Percentiles rank a stretch among this genome's conserved stretches.
Evolutionary conservation across 768 basidiomycete genomes (phyloP).

Genomic region (Serendipita vermifera): DNA sequence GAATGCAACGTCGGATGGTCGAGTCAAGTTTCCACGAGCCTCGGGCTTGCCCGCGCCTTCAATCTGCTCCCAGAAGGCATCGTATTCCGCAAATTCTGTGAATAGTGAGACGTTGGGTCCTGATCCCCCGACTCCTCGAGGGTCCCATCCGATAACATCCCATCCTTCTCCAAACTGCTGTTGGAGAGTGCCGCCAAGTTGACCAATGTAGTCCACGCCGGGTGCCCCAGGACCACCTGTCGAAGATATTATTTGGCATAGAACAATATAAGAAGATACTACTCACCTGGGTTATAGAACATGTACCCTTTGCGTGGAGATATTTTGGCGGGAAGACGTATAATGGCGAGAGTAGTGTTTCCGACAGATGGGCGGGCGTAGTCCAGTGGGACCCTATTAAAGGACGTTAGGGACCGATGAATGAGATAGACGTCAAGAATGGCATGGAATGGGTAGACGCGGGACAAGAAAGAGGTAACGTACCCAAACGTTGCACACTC

Average conservation of each 20-base stretch:
- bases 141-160: constrained; percentile 4
- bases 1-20: background rate
- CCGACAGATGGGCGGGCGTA: background rate
- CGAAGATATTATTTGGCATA: background rate
- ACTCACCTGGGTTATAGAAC: constrained; percentile 5
- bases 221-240: background rate
- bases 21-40: background rate
- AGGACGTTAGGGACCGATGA: too few relatives aligned
- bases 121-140: background rate
- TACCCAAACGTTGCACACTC: too few relatives aligned
- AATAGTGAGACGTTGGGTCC: background rate
- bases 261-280: background rate
- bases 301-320: background rate
- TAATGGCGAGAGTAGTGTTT: background rate
- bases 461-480: too few relatives aligned
- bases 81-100: background rate
- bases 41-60: background rate
- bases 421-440: too few relatives aligned
- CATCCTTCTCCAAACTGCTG: background rate
- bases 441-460: too few relatives aligned
- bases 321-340: background rate
- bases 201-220: background rate
- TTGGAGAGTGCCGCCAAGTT: background rate
- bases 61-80: background rate
- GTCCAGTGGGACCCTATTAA: constrained; percentile 4